Evolutionary conservation across 2,329 filamentous ascomycete species (phyloP).

Genomic region (Penicillium verrucosum): DNA sequence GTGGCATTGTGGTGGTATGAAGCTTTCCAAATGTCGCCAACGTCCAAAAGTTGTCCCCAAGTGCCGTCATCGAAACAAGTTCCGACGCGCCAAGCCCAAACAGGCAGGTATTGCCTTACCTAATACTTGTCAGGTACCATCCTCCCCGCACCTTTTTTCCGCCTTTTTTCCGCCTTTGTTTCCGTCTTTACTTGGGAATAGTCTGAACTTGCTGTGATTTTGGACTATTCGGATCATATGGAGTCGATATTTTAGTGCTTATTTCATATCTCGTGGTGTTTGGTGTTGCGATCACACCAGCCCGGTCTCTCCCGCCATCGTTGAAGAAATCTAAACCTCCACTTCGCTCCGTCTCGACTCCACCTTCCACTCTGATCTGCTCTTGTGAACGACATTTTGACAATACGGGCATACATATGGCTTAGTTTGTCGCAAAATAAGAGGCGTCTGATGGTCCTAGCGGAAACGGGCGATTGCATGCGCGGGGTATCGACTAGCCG

Average conservation of each 20-base stretch:
- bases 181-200: background rate
- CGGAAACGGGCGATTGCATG: conserved; percentile 4
- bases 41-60: background rate
- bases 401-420: conserved; percentile 1
- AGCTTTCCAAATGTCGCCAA: background rate
- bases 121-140: conserved; percentile 6
- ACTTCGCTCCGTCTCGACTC: conserved; percentile 10
- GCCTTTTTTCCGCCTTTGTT: background rate
- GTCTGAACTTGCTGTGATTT: background rate
- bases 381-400: background rate
- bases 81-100: conserved; percentile 4
- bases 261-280: background rate
- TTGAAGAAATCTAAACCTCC: conserved; percentile 2
- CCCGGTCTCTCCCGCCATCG: conserved; percentile 1
- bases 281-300: background rate
- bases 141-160: conserved; percentile 5
- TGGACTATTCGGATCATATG: background rate
- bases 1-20: conserved; percentile 22
- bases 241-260: background rate
- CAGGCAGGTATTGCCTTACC: conserved; percentile 10
- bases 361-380: conserved; percentile 5
- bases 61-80: conserved; percentile 12
- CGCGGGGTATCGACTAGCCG: background rate
- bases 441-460: background rate
- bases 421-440: background rate